These are phyloP conservation scores for Phialophora macrospora DNA, from an alignment of 2,329 filamentous ascomycete species.

Conservation along the genomic window DNA sequence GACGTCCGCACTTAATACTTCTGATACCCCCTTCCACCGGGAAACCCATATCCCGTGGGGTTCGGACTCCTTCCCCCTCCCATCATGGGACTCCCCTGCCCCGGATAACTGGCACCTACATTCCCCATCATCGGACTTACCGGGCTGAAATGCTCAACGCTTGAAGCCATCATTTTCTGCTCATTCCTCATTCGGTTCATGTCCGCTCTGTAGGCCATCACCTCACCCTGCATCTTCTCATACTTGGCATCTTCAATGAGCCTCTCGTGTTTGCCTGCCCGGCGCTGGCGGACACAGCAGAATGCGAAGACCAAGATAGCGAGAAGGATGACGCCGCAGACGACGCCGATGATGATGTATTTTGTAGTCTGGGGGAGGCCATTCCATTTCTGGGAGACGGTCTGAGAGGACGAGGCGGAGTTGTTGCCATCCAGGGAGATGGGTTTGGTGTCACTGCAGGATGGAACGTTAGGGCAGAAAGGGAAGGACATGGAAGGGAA, in stretches of 20 bases:
- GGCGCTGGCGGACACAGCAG: conserved; percentile 58
- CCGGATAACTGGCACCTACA: conserved; percentile 20
- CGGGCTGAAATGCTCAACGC: conserved; percentile 15
- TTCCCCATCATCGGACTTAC: conserved; percentile 29
- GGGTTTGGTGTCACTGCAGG: conserved; percentile 30
- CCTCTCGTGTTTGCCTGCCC: conserved; percentile 56
- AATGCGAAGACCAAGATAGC: conserved; percentile 48
- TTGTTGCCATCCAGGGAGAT: conserved; percentile 40
- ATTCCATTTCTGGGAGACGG: conserved; percentile 47
- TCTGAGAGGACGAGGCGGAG: conserved; percentile 31
- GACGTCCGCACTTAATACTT: conserved; percentile 25
- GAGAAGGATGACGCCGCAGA: conserved; percentile 44
- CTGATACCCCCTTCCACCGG: conserved; percentile 28
- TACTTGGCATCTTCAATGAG: conserved; percentile 55
- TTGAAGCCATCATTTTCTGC: conserved; percentile 26
- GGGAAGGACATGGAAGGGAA: not conserved
- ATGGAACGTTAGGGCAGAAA: conserved; percentile 6
- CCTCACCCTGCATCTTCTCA: conserved; percentile 47
- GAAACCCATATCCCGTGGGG: conserved; percentile 22
- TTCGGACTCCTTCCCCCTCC: conserved; percentile 25
- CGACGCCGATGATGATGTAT: conserved; percentile 52
- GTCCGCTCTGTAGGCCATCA: conserved; percentile 40
- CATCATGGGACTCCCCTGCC: conserved; percentile 32
- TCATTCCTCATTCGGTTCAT: conserved; percentile 36
- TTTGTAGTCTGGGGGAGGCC: conserved; percentile 54